Evolutionary conservation across 345 rosid species (phyloP), one percentile per base, ranked within the genome.

Genomic region (Sonneratia caseolaris): DNA sequence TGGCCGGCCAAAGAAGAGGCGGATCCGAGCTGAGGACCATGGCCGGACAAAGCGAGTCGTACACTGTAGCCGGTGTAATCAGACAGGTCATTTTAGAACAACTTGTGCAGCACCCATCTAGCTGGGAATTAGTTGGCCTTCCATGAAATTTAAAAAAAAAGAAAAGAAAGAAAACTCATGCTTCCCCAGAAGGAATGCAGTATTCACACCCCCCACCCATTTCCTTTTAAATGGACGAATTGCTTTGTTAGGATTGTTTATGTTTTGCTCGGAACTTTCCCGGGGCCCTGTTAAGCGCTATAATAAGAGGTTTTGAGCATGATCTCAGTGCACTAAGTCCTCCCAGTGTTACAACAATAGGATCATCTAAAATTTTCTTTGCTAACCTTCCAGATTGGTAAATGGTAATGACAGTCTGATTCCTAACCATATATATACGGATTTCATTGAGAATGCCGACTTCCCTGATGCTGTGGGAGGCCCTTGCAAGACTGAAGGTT

Each of bases 41-140:
- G 98, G 99, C 2, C 88, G 98, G 3, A 89, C 82, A 38, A 95
- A 95, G 80, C 83, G 99, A 69, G 91, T 92, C 67, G 99, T 92
- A 84, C 99, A 95, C 73, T 95, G 99, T 77, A 92, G 99, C 76
- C 93, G 97, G 51, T 95, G 99, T 80, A 92, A 95, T 73, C 99
- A 95, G 84, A 90, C 97, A 7, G 96, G 99, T 21, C 99, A 95
- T 85, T 95, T 95, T 81, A 84, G 99, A 81, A 92, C 99, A 70
- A 95, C 98, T 1, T 94, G 97, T 82, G 93, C 97, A 65, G 92
- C 99, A n/a, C 7, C 27, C 22, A 57, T 7, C 32, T 27, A 27
- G 27, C n/a, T 7, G 7, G 27, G 61, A 18, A 55, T 7, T 55
- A 4, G 61, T n/a, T 18, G 61, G 14, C 51, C 51, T 47, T 47